Evolutionary conservation across 306 rosid genomes (phyloP), one percentile per base, ranked within the genome.

Genomic region (Spatholobus suberectus): DNA sequence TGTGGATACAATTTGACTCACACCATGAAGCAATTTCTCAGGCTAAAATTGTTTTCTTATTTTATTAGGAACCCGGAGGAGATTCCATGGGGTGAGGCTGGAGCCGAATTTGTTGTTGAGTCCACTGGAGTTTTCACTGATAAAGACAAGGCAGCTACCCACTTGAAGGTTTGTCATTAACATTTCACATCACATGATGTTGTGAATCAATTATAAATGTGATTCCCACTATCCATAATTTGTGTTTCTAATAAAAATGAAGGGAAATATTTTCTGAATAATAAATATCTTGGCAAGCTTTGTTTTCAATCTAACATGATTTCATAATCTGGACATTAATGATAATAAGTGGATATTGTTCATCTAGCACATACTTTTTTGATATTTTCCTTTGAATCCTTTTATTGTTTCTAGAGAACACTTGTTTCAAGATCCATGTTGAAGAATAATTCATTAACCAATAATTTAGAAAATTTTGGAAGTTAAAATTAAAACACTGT

Each of bases 111-210:
- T 83, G 89, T 90, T n/a, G 94, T 88, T 2, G 90, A 88, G 83
- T 90, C 94, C 14, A 93, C 96, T 12, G 97, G 97, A 59, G 97
- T 93, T 66, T 93, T 93, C 87, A 93, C 97, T 7, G 97, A 93
- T 75, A 86, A 93, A 85, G 92, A 90, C 81, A 93, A 93, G 76
- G 97, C 97, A 1, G 88, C 97, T 26, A 91, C 92, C 24, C 96
- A 91, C 81, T 83, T 93, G 88, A 91, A 93, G 97, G 97, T 93
- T 70, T 49, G 51, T 21, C 24, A 27, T 47, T 70, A 18, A 65
- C 5, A 20, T 24, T 43, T 40, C 23, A 40, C 4, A 32, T 49
- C 41, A 46, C 47, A 37, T 13, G 14, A 3, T 27, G 58, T 40
- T 24, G 24, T 72, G 47, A 27, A 26, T 58, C 24, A 12, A 26